Evolutionary conservation across 2,329 filamentous ascomycete species (phyloP), one percentile per base, ranked within the genome.

Genomic region (Exutisphaerella laricina): DNA sequence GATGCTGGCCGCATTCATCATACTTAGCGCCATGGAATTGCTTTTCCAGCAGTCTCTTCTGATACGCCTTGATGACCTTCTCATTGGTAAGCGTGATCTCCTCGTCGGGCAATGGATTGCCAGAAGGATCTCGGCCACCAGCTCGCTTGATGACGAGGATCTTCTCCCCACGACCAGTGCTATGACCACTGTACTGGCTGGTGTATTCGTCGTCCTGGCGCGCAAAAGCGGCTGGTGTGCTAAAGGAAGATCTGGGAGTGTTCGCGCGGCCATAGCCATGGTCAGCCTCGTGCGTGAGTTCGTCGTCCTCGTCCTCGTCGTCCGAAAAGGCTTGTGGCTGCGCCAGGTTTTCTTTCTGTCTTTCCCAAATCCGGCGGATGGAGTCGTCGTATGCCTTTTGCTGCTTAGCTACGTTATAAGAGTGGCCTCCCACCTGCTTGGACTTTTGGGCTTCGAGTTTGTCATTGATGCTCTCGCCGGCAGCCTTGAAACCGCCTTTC

Each of bases 321-420:
- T 92, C 86, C 22, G 87, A 87, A 48, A 87, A 82, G 46, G 88
- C 82, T 34, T 82, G 76, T 1, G 70, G 70, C 44, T 92, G 85
- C 5, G 82, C 82, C 5, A 97, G 72, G 39, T 84, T 90, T 10
- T 77, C 69, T 64, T 84, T 87, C 64, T 97, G 90, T 53, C 84
- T 82, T 48, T 88, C 82, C 92, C 92, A 98, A 48, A 97, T 96
- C 48, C 86, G 81, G 43, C 82, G 79, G 55, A 98, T 96, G 16
- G 88, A 88, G 40, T 89, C 83, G 55, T 94, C 88, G 63, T 98
- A 98, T 57, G 88, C 85, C 49, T 80, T 82, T 59, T 97, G 88
- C 64, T 98, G 92, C 54, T 86, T 83, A 60, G 90, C 92, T 48
- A 98, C 92, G 52, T 98, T 98, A 70, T 98, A 98, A 55, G 87